phyloP scores from a whole-genome alignment of 163 green algal genomes.

The Scenedesmus sp. region DNA sequence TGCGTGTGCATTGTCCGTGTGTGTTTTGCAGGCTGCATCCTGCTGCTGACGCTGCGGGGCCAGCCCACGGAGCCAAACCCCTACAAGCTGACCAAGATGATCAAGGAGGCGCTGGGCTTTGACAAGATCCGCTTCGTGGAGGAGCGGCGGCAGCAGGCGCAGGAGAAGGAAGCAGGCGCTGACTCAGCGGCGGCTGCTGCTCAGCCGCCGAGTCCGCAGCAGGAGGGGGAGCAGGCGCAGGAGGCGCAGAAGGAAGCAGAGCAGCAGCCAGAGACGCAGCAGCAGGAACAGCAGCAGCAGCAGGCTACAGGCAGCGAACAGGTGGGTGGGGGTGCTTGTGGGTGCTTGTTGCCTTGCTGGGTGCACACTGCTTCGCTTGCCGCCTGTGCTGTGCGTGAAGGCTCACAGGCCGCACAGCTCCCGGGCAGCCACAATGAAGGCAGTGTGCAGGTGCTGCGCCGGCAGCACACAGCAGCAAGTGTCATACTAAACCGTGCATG shows the following conservation, averaged over 20 bases:
- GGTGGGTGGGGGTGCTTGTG: background rate
- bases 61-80: background rate
- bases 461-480: background rate
- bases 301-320: background rate
- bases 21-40: slow-evolving; percentile 29
- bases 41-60: slow-evolving; percentile 6
- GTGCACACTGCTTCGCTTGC: background rate
- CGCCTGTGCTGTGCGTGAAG: background rate
- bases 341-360: background rate
- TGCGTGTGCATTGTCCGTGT: no score
- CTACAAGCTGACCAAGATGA: slow-evolving; percentile 3
- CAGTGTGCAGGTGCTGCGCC: background rate
- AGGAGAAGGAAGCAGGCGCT: background rate
- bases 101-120: slow-evolving; percentile 15
- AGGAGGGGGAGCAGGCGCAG: background rate
- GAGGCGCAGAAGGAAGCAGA: background rate
- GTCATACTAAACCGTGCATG: no score
- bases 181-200: background rate
- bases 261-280: background rate
- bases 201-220: background rate
- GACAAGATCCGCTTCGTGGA: slow-evolving; percentile 32
- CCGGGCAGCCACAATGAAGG: background rate
- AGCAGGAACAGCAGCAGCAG: background rate
- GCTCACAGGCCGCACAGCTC: background rate
- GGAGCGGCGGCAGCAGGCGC: slow-evolving; percentile 14